A percentile compares a stretch with the other conserved stretches of the same genome.
phyloP scores from a whole-genome alignment of 345 rosid species.

The Citropsis articulata region DNA sequence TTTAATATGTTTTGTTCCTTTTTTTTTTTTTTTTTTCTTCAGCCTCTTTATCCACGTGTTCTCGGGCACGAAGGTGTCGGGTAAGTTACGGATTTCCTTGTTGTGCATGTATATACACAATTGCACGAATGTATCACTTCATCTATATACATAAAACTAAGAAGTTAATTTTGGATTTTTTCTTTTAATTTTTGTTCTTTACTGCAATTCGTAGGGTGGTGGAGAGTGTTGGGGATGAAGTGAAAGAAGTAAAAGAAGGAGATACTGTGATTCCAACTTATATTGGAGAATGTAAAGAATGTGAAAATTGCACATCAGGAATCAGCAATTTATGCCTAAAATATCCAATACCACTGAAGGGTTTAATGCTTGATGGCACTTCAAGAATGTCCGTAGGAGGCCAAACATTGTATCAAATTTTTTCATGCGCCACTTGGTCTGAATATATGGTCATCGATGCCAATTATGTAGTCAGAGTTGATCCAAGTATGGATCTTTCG shows the following conservation, averaged over 20 bases:
- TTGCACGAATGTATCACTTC: too few relatives aligned
- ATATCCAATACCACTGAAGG: conserved; percentile 29
- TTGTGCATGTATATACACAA: too few relatives aligned
- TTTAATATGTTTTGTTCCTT: neutral
- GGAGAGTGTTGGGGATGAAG: conserved; percentile 66
- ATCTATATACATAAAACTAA: too few relatives aligned
- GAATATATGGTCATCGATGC: conserved; percentile 54
- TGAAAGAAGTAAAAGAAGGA: conserved; percentile 48
- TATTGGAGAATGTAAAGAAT: conserved; percentile 56
- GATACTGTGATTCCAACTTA: conserved; percentile 56
- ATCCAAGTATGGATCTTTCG: conserved; percentile 28
- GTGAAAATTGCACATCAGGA: conserved; percentile 48
- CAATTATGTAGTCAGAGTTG: conserved; percentile 46
- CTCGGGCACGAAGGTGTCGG: conserved; percentile 87
- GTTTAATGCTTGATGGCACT: conserved; percentile 50
- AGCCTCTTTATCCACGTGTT: conserved; percentile 62
- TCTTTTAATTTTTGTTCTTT: too few relatives aligned
- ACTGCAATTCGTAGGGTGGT: conserved; percentile 35
- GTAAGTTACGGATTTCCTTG: conserved; percentile 35
- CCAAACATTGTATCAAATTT: conserved; percentile 40
- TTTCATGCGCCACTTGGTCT: conserved; percentile 63
- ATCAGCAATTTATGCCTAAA: conserved; percentile 50
- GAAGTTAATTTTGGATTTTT: too few relatives aligned
- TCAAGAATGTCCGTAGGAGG: conserved; percentile 57
- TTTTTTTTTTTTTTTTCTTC: conserved; percentile 1